Base-by-base conservation (phyloP, 1,284 basidiomycete genomes). In the Rhizoctonia solani region DNA sequence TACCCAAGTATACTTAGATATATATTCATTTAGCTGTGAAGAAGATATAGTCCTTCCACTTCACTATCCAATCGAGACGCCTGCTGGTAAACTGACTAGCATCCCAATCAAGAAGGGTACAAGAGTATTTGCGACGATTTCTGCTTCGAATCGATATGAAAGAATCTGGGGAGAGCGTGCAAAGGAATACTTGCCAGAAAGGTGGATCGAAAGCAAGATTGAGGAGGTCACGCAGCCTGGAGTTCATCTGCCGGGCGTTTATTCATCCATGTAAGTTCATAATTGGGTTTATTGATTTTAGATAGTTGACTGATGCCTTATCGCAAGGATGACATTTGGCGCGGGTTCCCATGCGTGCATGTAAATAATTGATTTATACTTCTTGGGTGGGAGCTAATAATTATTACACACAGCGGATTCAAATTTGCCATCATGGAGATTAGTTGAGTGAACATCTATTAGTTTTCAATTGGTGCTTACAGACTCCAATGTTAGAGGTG, bases 131-230 rank as follows among this genome's bases (percentile, higher is more conserved):
- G 27, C 68, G 16, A 59, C 41, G 9, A 54, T 68, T 9, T 2
- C 49, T 21, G 25, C 42, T 11, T 21, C 67, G 19, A 69, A 69
- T 34, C 58, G 66, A 14, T 52, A 63, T 41, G 58, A 54, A 16
- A 52, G 25, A 13, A 69, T 65, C 21, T 69, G 69, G 69, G 69
- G 69, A 3, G 69, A 63, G n/a, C 46, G 65, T 8, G 67, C 67
- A 4, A 9, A 52, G 8, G 61, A 70, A 23, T 66, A 68, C 58
- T 59, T 25, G 32, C 56, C 56, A 8, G 42, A 59, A 37, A 1
- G 56, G 14, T 59, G 56, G 56, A 59, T 59, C 21, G 56, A 29
- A 5, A 30, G 25, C 16, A 59, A 59, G 32, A 25, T 59, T 11
- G 56, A 59, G 9, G 56, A 47, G 25, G 56, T 59, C 16, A 59